phyloP scores from a whole-genome alignment of 2,329 filamentous ascomycete species.

The Dactylonectria estremocensis region DNA sequence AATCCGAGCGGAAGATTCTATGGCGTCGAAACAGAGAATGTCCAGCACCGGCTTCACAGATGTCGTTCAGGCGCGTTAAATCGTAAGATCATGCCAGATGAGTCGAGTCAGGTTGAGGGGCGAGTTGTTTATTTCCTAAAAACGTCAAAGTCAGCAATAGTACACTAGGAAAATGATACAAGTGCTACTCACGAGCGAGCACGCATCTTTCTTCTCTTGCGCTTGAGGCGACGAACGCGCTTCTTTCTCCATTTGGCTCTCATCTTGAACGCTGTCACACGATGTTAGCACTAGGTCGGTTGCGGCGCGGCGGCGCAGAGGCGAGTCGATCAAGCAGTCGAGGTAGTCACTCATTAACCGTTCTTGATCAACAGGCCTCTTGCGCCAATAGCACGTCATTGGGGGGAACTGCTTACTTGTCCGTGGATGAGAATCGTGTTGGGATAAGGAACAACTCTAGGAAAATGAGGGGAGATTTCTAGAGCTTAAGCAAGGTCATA shows the following conservation, averaged over 20 bases:
- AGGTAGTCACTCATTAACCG: constrained; percentile 28
- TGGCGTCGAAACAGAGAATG: constrained; percentile 40
- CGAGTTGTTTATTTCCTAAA: constrained; percentile 79
- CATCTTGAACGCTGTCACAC: constrained; percentile 69
- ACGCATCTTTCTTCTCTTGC: constrained; percentile 99
- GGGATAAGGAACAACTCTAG: constrained; percentile 58
- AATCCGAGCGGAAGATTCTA: constrained; percentile 42
- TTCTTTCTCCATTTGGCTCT: constrained; percentile 99
- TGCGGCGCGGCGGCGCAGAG: constrained; percentile 5
- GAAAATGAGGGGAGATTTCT: constrained; percentile 48
- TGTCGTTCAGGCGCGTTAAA: constrained; percentile 51
- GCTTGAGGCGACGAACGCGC: constrained; percentile 98
- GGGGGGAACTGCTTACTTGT: constrained; percentile 53
- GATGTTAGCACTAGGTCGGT: constrained; percentile 41
- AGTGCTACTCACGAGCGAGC: constrained; percentile 85
- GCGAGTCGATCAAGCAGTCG: constrained; percentile 28
- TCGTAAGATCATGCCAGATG: constrained; percentile 60
- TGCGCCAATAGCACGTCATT: constrained; percentile 21
- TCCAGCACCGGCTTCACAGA: constrained; percentile 46
- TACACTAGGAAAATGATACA: neutral
- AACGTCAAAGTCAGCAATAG: constrained; percentile 51
- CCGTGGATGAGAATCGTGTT: constrained; percentile 63
- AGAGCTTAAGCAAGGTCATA: constrained; percentile 50
- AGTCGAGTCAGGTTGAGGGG: constrained; percentile 70
- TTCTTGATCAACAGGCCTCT: constrained; percentile 28